Percentiles rank a stretch among this genome's conserved stretches.
Evolutionary conservation across 208 protist genomes (phyloP).

Genomic region (Leishmania guyanensis): DNA sequence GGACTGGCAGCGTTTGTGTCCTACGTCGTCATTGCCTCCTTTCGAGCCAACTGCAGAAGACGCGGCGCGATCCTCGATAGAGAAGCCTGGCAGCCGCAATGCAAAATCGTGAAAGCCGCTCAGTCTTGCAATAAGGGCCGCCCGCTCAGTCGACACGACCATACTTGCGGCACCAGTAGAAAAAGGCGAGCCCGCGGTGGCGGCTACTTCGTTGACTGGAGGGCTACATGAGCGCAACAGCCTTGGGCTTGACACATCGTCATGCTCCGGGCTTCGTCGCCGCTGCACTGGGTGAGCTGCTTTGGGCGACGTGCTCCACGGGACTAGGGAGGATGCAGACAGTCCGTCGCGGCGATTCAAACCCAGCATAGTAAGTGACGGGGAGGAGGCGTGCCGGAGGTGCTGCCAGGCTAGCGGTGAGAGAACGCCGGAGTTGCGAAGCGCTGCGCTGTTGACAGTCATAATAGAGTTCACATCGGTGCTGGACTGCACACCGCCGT

Average conservation of each 20-base stretch:
- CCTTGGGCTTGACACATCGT: not conserved
- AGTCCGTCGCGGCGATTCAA: constrained; percentile 10
- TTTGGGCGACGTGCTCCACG: not conserved
- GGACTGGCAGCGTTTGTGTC: not conserved
- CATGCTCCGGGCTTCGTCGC: not conserved
- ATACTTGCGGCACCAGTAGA: not conserved
- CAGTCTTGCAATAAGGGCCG: constrained; percentile 3
- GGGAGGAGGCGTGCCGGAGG: not conserved
- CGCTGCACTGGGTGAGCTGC: not conserved
- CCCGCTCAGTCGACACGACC: not conserved
- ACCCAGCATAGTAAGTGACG: constrained; percentile 3
- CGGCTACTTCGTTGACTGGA: not conserved
- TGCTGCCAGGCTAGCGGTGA: constrained; percentile 12
- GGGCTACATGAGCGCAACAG: not conserved
- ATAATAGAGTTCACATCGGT: constrained; percentile 9
- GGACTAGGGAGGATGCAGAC: constrained; percentile 6
- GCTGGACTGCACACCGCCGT: not conserved
- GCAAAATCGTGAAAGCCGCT: constrained; percentile 23
- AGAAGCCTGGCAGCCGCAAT: not conserved
- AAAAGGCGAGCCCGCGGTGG: not conserved
- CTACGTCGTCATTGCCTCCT: not conserved
- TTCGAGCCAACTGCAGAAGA: not conserved
- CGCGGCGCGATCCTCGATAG: not conserved
- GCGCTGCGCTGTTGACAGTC: not conserved
- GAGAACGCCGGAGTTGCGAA: constrained; percentile 17